Conservation (phyloP, 116 monocot species). For the Zostera marina region DNA sequence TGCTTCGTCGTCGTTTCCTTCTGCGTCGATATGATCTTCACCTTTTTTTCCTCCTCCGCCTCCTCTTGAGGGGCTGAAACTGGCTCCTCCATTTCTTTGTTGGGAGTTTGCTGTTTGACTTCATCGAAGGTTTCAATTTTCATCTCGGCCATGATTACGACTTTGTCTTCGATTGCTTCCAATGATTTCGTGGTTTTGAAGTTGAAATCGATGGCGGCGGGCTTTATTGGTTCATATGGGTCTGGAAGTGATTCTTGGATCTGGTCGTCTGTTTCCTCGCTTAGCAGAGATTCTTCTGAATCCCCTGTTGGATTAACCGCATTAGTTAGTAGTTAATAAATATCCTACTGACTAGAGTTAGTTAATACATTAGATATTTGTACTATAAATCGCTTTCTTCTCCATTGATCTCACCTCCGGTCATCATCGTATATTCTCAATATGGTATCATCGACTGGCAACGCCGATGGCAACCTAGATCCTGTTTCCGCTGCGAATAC, state of each 20-base stretch:
- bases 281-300: background rate
- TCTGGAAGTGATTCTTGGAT: background rate
- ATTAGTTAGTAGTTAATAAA: too few relatives aligned
- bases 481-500: too few relatives aligned
- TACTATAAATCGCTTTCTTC: too few relatives aligned
- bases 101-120: background rate
- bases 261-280: background rate
- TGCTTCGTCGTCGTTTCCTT: background rate
- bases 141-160: background rate
- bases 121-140: background rate
- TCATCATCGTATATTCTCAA: too few relatives aligned
- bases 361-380: too few relatives aligned
- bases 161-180: background rate
- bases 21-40: background rate
- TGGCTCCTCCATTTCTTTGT: background rate
- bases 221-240: background rate
- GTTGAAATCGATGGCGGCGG: background rate
- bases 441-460: too few relatives aligned
- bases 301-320: too few relatives aligned
- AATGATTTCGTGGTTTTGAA: background rate
- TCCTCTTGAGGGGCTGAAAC: background rate
- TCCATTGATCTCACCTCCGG: too few relatives aligned
- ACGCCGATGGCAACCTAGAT: too few relatives aligned
- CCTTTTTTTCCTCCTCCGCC: background rate
- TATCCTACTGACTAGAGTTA: too few relatives aligned